Evolutionary conservation across 768 basidiomycete genomes (phyloP).

Genomic region (Panus rudis): DNA sequence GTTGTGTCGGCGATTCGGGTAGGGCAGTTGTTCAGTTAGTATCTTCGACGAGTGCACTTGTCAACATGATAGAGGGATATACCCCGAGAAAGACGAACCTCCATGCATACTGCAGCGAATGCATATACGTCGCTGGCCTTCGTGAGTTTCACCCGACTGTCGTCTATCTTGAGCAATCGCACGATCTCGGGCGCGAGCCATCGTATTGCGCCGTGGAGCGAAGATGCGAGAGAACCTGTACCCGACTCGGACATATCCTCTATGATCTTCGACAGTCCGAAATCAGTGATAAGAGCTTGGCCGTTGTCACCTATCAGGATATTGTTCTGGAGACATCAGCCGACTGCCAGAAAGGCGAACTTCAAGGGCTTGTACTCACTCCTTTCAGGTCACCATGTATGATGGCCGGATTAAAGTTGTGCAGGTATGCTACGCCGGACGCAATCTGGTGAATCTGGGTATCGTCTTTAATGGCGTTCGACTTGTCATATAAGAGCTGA

Average conservation of each 20-base stretch:
- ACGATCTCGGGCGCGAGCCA: slow-evolving; percentile 1
- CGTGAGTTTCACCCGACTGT: not conserved
- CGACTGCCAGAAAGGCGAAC: not conserved
- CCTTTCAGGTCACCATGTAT: slow-evolving; percentile 61
- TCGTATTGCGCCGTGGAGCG: slow-evolving; percentile 5
- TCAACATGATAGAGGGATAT: not conserved
- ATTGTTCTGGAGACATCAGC: slow-evolving; percentile 4
- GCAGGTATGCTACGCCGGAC: slow-evolving; percentile 50
- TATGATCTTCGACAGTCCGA: slow-evolving; percentile 6
- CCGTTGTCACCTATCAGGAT: slow-evolving; percentile 8
- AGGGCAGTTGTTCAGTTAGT: not conserved
- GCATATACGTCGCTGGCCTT: slow-evolving; percentile 6
- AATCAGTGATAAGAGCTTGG: slow-evolving; percentile 9
- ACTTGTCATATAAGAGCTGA: not conserved
- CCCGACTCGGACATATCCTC: not conserved
- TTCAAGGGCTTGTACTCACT: slow-evolving; percentile 28
- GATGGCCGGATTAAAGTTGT: slow-evolving; percentile 45
- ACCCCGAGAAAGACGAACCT: too few relatives aligned
- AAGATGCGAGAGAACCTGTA: slow-evolving; percentile 1
- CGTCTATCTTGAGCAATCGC: not conserved
- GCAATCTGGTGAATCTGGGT: slow-evolving; percentile 46
- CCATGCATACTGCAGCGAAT: slow-evolving; percentile 7
- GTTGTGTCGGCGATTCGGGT: not conserved
- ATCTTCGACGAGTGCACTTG: too few relatives aligned
- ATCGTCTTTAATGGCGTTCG: not conserved